Evolutionary conservation across 345 rosid species (phyloP).

Genomic region (Brassica rapa): DNA sequence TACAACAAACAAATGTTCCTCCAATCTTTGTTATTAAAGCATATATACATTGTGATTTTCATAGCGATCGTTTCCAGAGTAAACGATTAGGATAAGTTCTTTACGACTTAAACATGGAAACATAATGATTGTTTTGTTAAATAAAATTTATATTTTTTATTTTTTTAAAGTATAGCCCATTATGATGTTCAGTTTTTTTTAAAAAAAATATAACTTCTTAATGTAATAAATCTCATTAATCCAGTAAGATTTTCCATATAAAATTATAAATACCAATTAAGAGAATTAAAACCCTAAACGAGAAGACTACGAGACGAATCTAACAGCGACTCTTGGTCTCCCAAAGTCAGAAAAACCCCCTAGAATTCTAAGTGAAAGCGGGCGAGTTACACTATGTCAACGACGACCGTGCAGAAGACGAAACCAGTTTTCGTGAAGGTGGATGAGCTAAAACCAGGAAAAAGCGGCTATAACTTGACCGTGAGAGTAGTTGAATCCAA

Average conservation of each 20-base stretch:
- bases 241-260: background rate
- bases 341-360: background rate
- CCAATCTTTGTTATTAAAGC: no score
- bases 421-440: conserved; percentile 68
- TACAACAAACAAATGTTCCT: no score
- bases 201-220: background rate
- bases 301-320: background rate
- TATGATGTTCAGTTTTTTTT: no score
- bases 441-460: conserved; percentile 62
- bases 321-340: background rate
- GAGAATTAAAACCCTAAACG: background rate
- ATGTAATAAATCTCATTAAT: background rate
- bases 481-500: conserved; percentile 55
- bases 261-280: background rate
- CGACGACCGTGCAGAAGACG: conserved; percentile 22
- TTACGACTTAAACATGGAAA: no score
- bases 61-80: no score
- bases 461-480: conserved; percentile 54
- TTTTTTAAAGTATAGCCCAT: no score
- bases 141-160: no score
- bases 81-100: no score
- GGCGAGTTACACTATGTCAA: background rate
- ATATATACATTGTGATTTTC: no score
- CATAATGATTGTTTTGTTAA: no score
- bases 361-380: background rate